phyloP scores from a whole-genome alignment of 352 stramenopile species.

The Pythium rhizo-oryzae region DNA sequence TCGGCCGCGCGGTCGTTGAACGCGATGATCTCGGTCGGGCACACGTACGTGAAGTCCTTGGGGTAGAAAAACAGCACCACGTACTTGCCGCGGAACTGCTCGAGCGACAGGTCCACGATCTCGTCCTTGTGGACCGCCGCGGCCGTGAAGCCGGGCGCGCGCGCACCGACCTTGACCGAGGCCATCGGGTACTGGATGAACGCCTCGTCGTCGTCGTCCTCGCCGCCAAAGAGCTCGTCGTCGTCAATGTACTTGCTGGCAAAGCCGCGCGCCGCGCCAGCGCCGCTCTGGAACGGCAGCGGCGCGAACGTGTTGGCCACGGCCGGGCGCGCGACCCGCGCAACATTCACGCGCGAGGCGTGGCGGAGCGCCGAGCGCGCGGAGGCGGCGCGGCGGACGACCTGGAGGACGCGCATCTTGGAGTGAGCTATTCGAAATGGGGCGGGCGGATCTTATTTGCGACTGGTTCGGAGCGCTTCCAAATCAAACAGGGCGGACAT shows the following conservation, averaged over 20 bases:
- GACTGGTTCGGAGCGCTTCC: background rate
- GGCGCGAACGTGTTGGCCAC: conserved; percentile 16
- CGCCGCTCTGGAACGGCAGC: background rate
- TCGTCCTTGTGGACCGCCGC: conserved; percentile 80
- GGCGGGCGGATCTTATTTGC: background rate
- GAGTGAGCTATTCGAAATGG: no score
- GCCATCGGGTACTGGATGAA: conserved; percentile 82
- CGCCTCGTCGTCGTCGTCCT: conserved; percentile 56
- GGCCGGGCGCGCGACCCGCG: conserved; percentile 14
- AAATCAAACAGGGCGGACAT: conserved; percentile 3
- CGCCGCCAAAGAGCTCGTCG: conserved; percentile 66
- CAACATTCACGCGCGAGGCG: conserved; percentile 6
- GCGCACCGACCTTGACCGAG: conserved; percentile 56
- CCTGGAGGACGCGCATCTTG: conserved; percentile 24
- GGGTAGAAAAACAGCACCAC: conserved; percentile 93
- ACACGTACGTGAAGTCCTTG: conserved; percentile 92
- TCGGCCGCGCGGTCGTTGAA: conserved; percentile 86
- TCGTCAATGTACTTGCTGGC: conserved; percentile 38
- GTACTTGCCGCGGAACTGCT: conserved; percentile 89
- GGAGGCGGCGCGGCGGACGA: conserved; percentile 17
- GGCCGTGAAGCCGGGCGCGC: conserved; percentile 78
- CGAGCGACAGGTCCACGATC: conserved; percentile 81
- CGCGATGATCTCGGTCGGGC: conserved; percentile 91
- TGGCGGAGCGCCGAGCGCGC: conserved; percentile 14
- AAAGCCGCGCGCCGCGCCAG: conserved; percentile 41